Base-by-base conservation (phyloP, 2,329 filamentous ascomycete genomes). In the Drechslera avenae region DNA sequence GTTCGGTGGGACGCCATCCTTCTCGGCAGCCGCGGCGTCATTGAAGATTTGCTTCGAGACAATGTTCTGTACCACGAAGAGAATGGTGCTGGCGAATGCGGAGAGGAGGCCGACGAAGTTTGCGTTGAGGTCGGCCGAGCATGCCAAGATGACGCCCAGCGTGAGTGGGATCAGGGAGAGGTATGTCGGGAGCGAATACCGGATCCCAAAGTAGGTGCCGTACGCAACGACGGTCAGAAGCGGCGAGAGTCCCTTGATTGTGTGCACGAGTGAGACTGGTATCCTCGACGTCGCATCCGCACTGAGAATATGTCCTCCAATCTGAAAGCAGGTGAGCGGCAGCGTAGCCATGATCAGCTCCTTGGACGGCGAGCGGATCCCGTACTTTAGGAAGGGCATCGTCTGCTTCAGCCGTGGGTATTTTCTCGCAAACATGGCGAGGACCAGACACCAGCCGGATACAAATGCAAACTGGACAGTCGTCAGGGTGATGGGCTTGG, bases 11-110 rank as follows among this genome's bases (percentile, higher is more conserved):
- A 80, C 73, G 2, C 79, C 76, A 46, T 96, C 90, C 6, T 86
- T 85, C 74, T 97, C 93, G 2, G 90, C 89, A 51, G 86, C 86
- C 5, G 91, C 88, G 5, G 90, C 91, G 69, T 97, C 92, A 73
- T 97, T 99, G 80, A 99, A 99, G 8, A 99, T 85, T 60, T 91
- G 90, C 76, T 99, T 99, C 16, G 93, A 97, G 60, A 97, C 96
- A 50, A 99, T 99, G 70, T 99, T 99, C 71, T 99, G 94, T 0
- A 91, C 94, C 30, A 99, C 94, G 69, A 99, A 99, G 59, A 97
- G 88, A 48, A 97, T 79, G 6, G 94, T 91, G n/a, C 91, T 92
- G 28, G 90, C 79, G 31, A 99, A 87, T 3, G 94, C 92, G 66
- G 92, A 93, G 9, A 93, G 66, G 14, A 99, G 88, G n/a, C 94